phyloP scores from a whole-genome alignment of 331 rosid genomes.

The Dryas integrifolia region DNA sequence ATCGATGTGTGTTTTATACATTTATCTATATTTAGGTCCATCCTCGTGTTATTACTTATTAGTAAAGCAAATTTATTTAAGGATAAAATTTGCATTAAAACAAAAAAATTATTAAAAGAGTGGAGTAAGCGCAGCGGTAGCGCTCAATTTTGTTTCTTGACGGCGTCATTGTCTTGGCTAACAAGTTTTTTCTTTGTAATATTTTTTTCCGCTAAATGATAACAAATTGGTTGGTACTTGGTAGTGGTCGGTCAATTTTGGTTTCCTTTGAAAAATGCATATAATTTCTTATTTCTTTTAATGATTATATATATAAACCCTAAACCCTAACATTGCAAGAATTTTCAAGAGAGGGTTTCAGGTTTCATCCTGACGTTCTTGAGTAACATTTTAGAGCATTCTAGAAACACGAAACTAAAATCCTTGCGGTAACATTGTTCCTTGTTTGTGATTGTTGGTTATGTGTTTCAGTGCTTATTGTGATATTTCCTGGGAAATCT shows the following conservation, averaged over 20 bases:
- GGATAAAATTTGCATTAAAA: too few relatives aligned
- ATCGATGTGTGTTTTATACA: too few relatives aligned
- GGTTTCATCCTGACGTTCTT: background rate
- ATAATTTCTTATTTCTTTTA: background rate
- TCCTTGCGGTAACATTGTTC: background rate
- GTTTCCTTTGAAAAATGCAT: background rate
- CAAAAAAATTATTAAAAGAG: too few relatives aligned
- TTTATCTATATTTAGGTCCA: too few relatives aligned
- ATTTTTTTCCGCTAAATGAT: background rate
- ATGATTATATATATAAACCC: background rate
- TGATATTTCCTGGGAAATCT: constrained; percentile 19
- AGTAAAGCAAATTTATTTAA: too few relatives aligned
- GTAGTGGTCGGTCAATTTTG: constrained; percentile 1
- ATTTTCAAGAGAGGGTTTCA: background rate
- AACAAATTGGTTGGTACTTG: constrained; percentile 8
- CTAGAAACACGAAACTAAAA: background rate
- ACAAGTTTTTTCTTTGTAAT: background rate
- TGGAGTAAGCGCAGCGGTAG: too few relatives aligned
- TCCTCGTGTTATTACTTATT: too few relatives aligned
- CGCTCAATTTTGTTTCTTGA: background rate
- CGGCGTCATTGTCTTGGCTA: constrained; percentile 3
- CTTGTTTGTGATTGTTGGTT: background rate
- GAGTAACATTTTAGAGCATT: background rate
- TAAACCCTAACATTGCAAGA: constrained; percentile 1
- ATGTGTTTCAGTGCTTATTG: background rate